These are phyloP conservation scores for Diutina scorzettiae DNA, from an alignment of 1,139 yeast species.

Conservation along the genomic window DNA sequence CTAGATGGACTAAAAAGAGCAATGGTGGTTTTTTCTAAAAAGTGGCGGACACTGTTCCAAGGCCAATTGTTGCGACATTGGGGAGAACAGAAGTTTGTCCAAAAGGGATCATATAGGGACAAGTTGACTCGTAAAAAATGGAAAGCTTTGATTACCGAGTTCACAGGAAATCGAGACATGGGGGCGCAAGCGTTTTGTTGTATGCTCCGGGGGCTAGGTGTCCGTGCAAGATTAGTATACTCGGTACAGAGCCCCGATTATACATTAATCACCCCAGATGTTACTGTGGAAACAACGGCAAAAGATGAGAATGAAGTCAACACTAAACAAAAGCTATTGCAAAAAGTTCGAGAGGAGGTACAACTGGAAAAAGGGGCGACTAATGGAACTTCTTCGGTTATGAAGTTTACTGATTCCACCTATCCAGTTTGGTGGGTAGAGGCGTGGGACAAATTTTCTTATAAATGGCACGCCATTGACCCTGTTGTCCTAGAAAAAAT, in stretches of 20 bases:
- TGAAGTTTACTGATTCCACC: constrained; percentile 18
- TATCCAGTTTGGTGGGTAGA: constrained; percentile 89
- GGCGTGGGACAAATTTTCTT: constrained; percentile 69
- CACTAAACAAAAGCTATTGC: constrained; percentile 8
- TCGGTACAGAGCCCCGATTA: constrained; percentile 89
- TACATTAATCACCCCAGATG: constrained; percentile 21
- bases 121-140: constrained; percentile 26
- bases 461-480: constrained; percentile 79
- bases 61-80: constrained; percentile 47
- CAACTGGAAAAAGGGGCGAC: too few species aligned
- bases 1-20: constrained; percentile 63
- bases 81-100: constrained; percentile 29
- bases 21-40: constrained; percentile 48
- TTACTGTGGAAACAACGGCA: not conserved
- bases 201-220: constrained; percentile 54
- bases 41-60: constrained; percentile 39
- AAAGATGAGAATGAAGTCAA: not conserved
- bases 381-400: constrained; percentile 6
- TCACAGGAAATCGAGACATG: constrained; percentile 64
- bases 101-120: constrained; percentile 13
- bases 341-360: not conserved
- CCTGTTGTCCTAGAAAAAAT: constrained; percentile 55
- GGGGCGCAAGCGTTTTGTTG: constrained; percentile 86
- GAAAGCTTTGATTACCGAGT: constrained; percentile 23
- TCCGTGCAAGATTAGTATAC: constrained; percentile 63